Evolutionary conservation across 495 filamentous ascomycete species (phyloP), one percentile per base, ranked within the genome.

Genomic region (Hyaloscypha variabilis): DNA sequence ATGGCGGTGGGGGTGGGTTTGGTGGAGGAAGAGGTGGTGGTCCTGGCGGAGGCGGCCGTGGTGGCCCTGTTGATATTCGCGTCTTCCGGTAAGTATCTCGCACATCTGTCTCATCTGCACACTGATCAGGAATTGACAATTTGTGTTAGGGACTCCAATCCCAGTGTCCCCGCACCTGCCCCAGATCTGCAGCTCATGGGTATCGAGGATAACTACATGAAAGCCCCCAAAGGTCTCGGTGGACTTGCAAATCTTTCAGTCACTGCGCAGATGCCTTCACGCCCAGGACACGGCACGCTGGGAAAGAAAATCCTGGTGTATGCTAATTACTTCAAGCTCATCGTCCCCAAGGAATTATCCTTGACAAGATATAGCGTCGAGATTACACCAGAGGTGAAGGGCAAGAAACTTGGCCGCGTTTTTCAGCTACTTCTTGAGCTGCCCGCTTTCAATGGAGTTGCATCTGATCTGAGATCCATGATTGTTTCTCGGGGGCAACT

Each of bases 261-360:
- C 17, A 61, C 65, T 25, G 50, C 60, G 0, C 58, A 63, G 2
- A 70, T 73, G 30, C 75, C 75, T 42, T 67, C 69, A 49, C 79
- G 84, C 10, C 85, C 84, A 1, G 83, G 78, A 2, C 83, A 80
- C 68, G 83, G 84, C 2, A 84, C 78, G 0, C 68, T 67, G 8
- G 85, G 85, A 8, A 64, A 59, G 30, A 50, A 63, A 1, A 72
- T 85, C 8, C 63, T 72, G 0, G 74, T 87, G 0, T 87, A 78
- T 69, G 81, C 84, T 19, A 87, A 87, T 59, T 85, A 85, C 60
- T 75, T 86, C 61, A 70, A 79, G 0, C 49, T 86, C 5, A 71
- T 66, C 17, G 70, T 74, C 0, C 65, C 73, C 2, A 73, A 69
- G 29, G 74, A 79, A 21, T 61, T 77, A 11, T 62, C 64, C 10